Evolutionary conservation across 176 grass and related monocot genomes (phyloP), one percentile per base, ranked within the genome.

Genomic region (Raddia guianensis): DNA sequence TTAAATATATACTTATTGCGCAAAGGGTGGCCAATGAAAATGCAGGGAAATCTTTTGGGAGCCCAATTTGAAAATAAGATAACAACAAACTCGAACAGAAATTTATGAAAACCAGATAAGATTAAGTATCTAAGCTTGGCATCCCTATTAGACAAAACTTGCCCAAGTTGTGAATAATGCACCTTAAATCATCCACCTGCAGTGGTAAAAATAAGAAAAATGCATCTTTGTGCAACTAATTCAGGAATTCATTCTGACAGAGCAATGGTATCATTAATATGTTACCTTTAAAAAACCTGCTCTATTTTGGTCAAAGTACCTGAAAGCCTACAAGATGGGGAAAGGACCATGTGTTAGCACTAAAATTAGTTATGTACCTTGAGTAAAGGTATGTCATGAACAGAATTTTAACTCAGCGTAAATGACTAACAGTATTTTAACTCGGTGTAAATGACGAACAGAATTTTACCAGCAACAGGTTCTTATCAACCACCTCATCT

Each of bases 151-250:
- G 91, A 99, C 45, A 99, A 76, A 96, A 99, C 64, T 91, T 99
- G 11, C 97, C 93, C 69, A 99, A 66, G 76, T 99, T 99, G 85
- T 99, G 93, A 86, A 99, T 86, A 82, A 99, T 96, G 70, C 91
- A 96, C 76, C 89, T 91, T 80, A 99, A 86, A 95, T 99, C 97
- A 63, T 99, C 93, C 57, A 96, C 97, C 97, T 99, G 89, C 66
- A 54, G 12, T 70, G 58, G 35, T 70, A 11, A 84, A 9, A 77
- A 87, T 67, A n/a, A 46, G 19, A 16, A 82, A 78, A 66, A 77
- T 73, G 19, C 14, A 72, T 71, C 19, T 42, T 68, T 80, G 53
- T 18, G 15, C 44, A 80, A 15, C 12, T 15, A 59, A 67, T 3
- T 54, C 18, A 35, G 10, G 40, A 66, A 82, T 50, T 69, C 12